Evolutionary conservation across 305 asterid genomes (phyloP).

Genomic region (Coffea humblotiana): DNA sequence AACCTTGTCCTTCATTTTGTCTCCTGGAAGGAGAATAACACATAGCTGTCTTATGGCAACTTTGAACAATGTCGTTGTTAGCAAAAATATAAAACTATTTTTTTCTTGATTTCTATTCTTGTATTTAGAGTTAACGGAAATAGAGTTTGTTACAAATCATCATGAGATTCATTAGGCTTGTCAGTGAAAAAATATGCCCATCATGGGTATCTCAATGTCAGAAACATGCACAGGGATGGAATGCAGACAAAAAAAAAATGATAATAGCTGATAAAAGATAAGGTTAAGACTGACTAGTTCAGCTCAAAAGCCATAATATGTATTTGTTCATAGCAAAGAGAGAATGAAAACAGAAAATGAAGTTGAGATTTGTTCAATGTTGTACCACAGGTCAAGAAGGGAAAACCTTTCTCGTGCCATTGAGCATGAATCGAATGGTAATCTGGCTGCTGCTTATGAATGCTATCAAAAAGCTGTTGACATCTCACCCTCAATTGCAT

Average conservation of each 20-base stretch:
- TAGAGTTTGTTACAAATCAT: too few species aligned
- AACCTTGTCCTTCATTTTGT: background rate
- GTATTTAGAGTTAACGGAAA: too few species aligned
- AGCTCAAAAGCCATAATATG: background rate
- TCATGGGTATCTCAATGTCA: background rate
- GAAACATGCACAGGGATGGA: background rate
- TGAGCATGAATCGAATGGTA: constrained; percentile 94
- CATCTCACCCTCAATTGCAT: constrained; percentile 90
- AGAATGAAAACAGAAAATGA: background rate
- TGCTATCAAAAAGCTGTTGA: constrained; percentile 98
- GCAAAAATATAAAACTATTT: too few species aligned
- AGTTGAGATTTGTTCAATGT: constrained; percentile 1
- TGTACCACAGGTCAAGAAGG: constrained; percentile 62
- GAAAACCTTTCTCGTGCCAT: constrained; percentile 86
- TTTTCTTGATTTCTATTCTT: too few species aligned
- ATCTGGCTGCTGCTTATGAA: constrained; percentile 80
- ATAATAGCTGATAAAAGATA: background rate
- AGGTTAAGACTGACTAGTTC: background rate
- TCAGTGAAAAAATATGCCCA: background rate
- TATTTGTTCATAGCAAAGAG: background rate
- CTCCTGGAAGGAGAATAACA: background rate
- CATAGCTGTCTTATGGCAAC: background rate
- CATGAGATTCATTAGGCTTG: too few species aligned
- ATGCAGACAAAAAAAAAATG: background rate
- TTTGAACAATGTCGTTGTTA: too few species aligned